A percentile compares a stretch with the other conserved stretches of the same genome.
Evolutionary conservation across 768 basidiomycete species (phyloP).

Genomic region (Tylopilus vinaceipallidus): DNA sequence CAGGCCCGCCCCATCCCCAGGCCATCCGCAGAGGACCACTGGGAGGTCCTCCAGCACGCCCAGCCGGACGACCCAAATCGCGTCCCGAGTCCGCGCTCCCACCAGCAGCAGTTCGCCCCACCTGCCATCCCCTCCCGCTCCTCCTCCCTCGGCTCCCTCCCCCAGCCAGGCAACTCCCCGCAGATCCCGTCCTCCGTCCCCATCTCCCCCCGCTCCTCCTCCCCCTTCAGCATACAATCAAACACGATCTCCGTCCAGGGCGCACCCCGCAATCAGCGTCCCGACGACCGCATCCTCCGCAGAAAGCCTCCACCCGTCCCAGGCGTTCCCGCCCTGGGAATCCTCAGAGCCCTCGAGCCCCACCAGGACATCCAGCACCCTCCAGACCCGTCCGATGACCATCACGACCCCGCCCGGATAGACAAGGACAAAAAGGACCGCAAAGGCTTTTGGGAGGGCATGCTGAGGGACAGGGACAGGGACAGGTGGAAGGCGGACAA

Average conservation of each 20-base stretch:
- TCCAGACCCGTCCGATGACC: constrained; percentile 32
- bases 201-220: constrained; percentile 38
- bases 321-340: constrained; percentile 21
- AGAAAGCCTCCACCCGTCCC: constrained; percentile 33
- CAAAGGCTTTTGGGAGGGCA: constrained; percentile 53
- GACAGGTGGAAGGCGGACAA: constrained; percentile 31
- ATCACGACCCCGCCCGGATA: constrained; percentile 29
- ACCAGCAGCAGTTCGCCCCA: constrained; percentile 27
- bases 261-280: constrained; percentile 15
- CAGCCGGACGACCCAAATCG: constrained; percentile 24
- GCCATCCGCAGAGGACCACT: constrained; percentile 41
- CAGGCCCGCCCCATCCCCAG: constrained; percentile 21
- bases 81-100: constrained; percentile 21
- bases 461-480: constrained; percentile 35
- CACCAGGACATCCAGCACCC: constrained; percentile 28
- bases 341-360: constrained; percentile 56
- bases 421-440: constrained; percentile 49
- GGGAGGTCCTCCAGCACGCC: constrained; percentile 41
- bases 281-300: constrained; percentile 21
- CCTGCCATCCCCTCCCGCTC: constrained; percentile 44
- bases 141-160: constrained; percentile 50
- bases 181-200: constrained; percentile 27
- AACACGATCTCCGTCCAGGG: constrained; percentile 17
- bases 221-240: constrained; percentile 42
- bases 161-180: constrained; percentile 41